Conservation (phyloP, 2,329 filamentous ascomycete species). For the Xylariales sp. region DNA sequence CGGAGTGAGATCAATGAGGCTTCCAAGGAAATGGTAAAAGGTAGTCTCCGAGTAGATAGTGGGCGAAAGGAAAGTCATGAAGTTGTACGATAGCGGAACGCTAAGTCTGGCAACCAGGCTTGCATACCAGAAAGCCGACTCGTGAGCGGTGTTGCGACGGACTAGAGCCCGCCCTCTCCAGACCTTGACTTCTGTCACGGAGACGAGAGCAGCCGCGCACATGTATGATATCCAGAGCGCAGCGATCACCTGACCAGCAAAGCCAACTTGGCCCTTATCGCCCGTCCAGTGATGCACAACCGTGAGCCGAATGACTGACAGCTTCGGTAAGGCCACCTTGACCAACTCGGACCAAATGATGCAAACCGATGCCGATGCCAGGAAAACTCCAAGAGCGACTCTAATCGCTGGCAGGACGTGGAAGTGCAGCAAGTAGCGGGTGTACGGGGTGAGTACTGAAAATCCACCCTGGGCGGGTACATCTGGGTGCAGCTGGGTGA, state of each 20-base stretch:
- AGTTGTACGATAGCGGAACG: slow-evolving; percentile 93
- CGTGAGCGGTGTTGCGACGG: slow-evolving; percentile 83
- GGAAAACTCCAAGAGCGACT: slow-evolving; percentile 59
- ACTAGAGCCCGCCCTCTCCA: slow-evolving; percentile 94
- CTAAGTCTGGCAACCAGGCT: slow-evolving; percentile 89
- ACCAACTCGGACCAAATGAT: slow-evolving; percentile 94
- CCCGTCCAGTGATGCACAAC: slow-evolving; percentile 73
- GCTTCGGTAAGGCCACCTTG: slow-evolving; percentile 71
- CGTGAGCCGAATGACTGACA: slow-evolving; percentile 65
- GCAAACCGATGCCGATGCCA: slow-evolving; percentile 71
- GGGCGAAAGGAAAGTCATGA: slow-evolving; percentile 79
- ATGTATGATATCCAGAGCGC: slow-evolving; percentile 93
- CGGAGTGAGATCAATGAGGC: slow-evolving; percentile 76
- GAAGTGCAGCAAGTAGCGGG: slow-evolving; percentile 73
- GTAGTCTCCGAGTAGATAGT: slow-evolving; percentile 71
- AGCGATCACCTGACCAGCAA: slow-evolving; percentile 80
- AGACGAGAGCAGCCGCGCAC: slow-evolving; percentile 82
- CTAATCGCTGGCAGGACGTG: slow-evolving; percentile 67
- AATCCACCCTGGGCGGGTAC: slow-evolving; percentile 49
- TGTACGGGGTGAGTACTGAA: slow-evolving; percentile 71
- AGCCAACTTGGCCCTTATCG: slow-evolving; percentile 71
- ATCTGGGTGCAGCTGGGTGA: slow-evolving; percentile 55
- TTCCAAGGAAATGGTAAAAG: slow-evolving; percentile 84
- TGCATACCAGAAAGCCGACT: slow-evolving; percentile 94
- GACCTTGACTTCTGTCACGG: slow-evolving; percentile 90